A percentile compares a stretch with the other conserved stretches of the same genome.
These are phyloP conservation scores for Mycena vulgaris DNA, from an alignment of 768 basidiomycete genomes.

Conservation along the genomic window DNA sequence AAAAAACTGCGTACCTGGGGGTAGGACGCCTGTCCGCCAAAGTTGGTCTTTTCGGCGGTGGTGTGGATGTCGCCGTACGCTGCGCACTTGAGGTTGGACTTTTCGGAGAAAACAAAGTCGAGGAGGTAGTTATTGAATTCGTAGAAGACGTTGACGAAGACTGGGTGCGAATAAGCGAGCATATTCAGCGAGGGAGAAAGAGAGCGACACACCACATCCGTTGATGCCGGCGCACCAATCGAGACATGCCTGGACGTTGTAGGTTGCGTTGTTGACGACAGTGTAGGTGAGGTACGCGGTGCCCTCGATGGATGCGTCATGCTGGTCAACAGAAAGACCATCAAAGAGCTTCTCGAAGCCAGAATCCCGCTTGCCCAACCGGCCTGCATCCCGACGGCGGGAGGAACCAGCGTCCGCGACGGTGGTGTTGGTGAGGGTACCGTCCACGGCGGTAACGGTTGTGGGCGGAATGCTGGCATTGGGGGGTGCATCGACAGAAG, in stretches of 20 bases:
- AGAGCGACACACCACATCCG: conserved; percentile 58
- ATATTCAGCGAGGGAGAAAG: background rate
- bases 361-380: conserved; percentile 41
- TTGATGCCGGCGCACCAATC: conserved; percentile 56
- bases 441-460: conserved; percentile 62
- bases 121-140: conserved; percentile 62
- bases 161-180: conserved; percentile 43
- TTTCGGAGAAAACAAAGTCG: conserved; percentile 54
- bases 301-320: conserved; percentile 60
- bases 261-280: too few species aligned
- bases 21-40: conserved; percentile 59
- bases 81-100: conserved; percentile 66
- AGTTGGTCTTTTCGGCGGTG: conserved; percentile 62
- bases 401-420: conserved; percentile 30
- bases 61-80: conserved; percentile 59
- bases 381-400: conserved; percentile 22
- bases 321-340: conserved; percentile 52
- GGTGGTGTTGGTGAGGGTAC: conserved; percentile 49
- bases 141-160: conserved; percentile 66
- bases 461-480: conserved; percentile 41
- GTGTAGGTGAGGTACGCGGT: conserved; percentile 66
- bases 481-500: conserved; percentile 29
- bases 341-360: conserved; percentile 53
- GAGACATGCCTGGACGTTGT: conserved; percentile 61
- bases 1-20: conserved; percentile 37